Conservation (phyloP, 2,329 filamentous ascomycete species). For the Pseudopyricularia cyperi region DNA sequence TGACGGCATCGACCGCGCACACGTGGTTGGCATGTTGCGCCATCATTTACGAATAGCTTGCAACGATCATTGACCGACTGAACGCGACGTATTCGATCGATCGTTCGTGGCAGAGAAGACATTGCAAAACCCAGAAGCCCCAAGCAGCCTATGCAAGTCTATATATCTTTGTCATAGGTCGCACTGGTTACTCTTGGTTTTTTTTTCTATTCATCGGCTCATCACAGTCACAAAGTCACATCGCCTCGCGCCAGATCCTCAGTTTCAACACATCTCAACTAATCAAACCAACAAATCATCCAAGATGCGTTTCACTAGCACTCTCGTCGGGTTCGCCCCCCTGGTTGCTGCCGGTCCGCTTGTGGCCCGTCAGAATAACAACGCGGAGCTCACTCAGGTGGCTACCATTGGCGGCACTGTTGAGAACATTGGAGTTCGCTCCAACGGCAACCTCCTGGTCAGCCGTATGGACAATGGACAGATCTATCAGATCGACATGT, state of each 20-base stretch:
- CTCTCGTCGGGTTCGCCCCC: background rate
- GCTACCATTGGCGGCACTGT: conserved; percentile 13
- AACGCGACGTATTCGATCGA: background rate
- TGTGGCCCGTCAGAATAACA: conserved; percentile 8
- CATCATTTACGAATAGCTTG: background rate
- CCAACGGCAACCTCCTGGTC: conserved; percentile 17
- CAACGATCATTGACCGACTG: background rate
- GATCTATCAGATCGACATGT: conserved; percentile 15
- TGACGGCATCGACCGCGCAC: background rate
- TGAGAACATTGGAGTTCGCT: conserved; percentile 17
- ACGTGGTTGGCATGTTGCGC: background rate
- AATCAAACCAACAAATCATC: background rate
- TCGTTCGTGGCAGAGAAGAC: background rate
- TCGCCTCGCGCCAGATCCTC: background rate
- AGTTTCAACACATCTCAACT: background rate
- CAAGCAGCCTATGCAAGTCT: background rate
- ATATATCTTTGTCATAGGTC: background rate
- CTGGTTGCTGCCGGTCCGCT: background rate
- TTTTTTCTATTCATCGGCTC: background rate
- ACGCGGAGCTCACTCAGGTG: conserved; percentile 11
- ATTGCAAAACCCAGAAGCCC: background rate
- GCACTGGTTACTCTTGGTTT: background rate
- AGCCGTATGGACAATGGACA: conserved; percentile 20
- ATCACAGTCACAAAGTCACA: background rate
- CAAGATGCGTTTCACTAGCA: background rate